These are phyloP conservation scores for Xylaria intraflava DNA, from an alignment of 495 filamentous ascomycete genomes.

Conservation along the genomic window DNA sequence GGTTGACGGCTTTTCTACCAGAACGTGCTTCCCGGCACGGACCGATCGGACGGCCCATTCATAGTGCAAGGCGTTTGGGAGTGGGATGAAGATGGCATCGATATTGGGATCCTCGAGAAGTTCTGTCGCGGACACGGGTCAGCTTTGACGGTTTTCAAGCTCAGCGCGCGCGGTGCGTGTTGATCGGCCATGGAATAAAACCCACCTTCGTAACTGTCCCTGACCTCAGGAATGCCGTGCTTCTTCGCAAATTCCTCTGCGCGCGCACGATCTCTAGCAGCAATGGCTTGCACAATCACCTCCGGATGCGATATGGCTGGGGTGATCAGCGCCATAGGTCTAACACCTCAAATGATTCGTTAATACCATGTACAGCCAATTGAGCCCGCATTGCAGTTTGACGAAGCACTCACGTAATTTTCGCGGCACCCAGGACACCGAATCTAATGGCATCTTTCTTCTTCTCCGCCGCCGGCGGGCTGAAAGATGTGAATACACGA, in stretches of 20 bases:
- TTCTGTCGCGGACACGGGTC: too few species aligned
- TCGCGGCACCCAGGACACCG: conserved; percentile 37
- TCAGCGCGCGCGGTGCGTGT: too few species aligned
- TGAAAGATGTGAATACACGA: too few species aligned
- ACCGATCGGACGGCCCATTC: conserved; percentile 50
- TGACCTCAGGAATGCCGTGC: conserved; percentile 47
- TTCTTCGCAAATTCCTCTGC: conserved; percentile 49
- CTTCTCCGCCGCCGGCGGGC: too few species aligned
- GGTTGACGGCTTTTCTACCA: conserved; percentile 50
- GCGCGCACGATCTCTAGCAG: conserved; percentile 42
- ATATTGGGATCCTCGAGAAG: conserved; percentile 47
- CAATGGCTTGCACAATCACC: conserved; percentile 49
- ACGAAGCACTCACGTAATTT: conserved; percentile 29
- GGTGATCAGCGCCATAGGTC: conserved; percentile 42
- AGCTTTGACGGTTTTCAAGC: too few species aligned
- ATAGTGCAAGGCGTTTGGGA: conserved; percentile 48
- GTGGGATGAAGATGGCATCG: conserved; percentile 45
- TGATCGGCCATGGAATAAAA: too few species aligned
- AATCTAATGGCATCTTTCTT: too few species aligned
- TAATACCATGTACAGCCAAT: background rate
- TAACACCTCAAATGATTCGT: conserved; percentile 20
- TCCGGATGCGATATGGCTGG: conserved; percentile 53
- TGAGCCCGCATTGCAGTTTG: background rate
- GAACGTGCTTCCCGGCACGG: conserved; percentile 51
- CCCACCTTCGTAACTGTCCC: conserved; percentile 37